phyloP scores from a whole-genome alignment of 192 early-diverging fungal species.

The Rhizophlyctis rosea region DNA sequence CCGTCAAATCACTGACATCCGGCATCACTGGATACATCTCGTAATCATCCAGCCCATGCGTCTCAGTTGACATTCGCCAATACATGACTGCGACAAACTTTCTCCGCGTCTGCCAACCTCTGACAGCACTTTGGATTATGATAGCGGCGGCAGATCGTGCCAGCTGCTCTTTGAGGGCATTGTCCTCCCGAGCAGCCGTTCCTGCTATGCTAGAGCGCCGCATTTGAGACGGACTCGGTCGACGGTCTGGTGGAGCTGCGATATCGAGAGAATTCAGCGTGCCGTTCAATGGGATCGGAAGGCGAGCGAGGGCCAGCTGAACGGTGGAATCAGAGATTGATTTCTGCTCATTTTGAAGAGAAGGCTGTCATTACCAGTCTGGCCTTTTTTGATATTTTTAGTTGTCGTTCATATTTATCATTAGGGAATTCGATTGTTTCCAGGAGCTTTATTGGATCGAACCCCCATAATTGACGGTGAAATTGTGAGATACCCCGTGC shows the following conservation, averaged over 20 bases:
- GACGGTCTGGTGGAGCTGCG: background rate
- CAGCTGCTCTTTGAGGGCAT: slow-evolving; percentile 39
- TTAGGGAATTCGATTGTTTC: slow-evolving; percentile 52
- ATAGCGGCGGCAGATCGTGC: slow-evolving; percentile 43
- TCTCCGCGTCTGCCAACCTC: slow-evolving; percentile 38
- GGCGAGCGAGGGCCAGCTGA: background rate
- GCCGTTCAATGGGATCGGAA: background rate
- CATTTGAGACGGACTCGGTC: background rate
- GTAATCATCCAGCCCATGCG: slow-evolving; percentile 17
- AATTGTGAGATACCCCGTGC: too few species aligned
- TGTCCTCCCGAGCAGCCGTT: slow-evolving; percentile 18
- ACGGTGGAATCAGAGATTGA: background rate
- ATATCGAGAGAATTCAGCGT: background rate
- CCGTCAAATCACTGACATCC: slow-evolving; percentile 21
- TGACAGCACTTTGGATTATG: slow-evolving; percentile 38
- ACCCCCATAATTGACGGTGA: slow-evolving; percentile 55
- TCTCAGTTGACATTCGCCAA: slow-evolving; percentile 27
- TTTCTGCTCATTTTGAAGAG: background rate
- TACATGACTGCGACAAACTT: slow-evolving; percentile 43
- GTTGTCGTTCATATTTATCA: slow-evolving; percentile 42
- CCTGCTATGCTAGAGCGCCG: background rate
- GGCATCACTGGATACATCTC: slow-evolving; percentile 5
- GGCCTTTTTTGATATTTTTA: slow-evolving; percentile 33
- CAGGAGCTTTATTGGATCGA: slow-evolving; percentile 51
- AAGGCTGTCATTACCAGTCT: too few species aligned